Conservation (phyloP, 164 flowering plant species). For the Tetrastigma voinierianum region DNA sequence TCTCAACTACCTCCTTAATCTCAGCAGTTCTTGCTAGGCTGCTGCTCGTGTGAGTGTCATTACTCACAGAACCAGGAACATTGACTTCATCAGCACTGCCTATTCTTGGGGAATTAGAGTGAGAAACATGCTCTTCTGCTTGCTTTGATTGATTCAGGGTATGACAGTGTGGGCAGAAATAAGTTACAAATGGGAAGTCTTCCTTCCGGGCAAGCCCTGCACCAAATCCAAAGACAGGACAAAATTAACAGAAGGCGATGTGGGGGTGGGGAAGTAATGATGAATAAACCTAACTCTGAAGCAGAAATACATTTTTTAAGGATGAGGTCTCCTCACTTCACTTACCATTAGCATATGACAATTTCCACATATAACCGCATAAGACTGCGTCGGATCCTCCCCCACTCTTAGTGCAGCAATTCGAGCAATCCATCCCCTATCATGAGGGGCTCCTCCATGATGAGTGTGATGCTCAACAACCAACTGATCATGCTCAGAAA, state of each 20-base stretch:
- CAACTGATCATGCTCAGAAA: constrained; percentile 34
- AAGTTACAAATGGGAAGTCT: constrained; percentile 75
- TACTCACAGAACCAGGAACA: constrained; percentile 5
- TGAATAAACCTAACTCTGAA: no score
- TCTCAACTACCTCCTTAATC: constrained; percentile 23
- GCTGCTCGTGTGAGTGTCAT: neutral
- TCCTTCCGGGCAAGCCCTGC: constrained; percentile 91
- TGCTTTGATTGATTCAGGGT: constrained; percentile 64
- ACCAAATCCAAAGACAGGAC: neutral
- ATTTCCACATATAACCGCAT: constrained; percentile 90
- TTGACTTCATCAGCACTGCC: constrained; percentile 14
- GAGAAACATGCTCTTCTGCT: constrained; percentile 36
- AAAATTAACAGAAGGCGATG: neutral
- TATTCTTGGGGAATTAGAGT: constrained; percentile 19
- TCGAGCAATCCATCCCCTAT: constrained; percentile 87
- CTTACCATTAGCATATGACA: constrained; percentile 95
- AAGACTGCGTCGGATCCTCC: constrained; percentile 92
- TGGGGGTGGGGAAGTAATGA: no score
- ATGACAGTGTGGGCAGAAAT: constrained; percentile 84
- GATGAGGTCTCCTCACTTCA: neutral
- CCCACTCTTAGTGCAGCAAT: constrained; percentile 93
- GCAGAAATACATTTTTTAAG: no score
- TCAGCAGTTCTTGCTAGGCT: constrained; percentile 10
- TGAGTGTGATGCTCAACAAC: constrained; percentile 61
- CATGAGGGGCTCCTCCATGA: constrained; percentile 34